Evolutionary conservation across 2,329 filamentous ascomycete species (phyloP).

Genomic region (Byssochlamys sp.): DNA sequence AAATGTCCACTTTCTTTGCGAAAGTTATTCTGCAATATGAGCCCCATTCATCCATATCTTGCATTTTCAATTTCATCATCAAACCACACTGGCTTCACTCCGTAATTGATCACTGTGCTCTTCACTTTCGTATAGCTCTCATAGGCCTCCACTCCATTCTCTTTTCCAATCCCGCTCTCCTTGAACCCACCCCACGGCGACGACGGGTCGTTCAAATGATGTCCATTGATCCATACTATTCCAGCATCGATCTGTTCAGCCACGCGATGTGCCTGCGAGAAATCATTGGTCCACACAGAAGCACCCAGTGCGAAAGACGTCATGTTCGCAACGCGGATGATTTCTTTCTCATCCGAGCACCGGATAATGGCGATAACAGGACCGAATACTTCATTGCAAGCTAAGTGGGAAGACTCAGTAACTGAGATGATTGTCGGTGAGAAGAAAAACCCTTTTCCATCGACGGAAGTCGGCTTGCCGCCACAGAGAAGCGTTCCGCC

Average conservation of each 20-base stretch:
- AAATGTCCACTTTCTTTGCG: too few relatives aligned
- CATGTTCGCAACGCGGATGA: conserved; percentile 40
- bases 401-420: conserved; percentile 14
- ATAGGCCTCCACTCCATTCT: conserved; percentile 60
- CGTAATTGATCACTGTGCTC: conserved; percentile 51
- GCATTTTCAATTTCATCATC: conserved; percentile 48
- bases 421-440: conserved; percentile 39
- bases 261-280: conserved; percentile 40
- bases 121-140: conserved; percentile 45
- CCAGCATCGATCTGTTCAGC: conserved; percentile 40
- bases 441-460: conserved; percentile 44
- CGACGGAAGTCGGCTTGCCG: conserved; percentile 43
- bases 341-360: conserved; percentile 40
- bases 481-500: conserved; percentile 38
- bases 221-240: conserved; percentile 43
- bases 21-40: too few relatives aligned
- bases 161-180: conserved; percentile 59
- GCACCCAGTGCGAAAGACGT: conserved; percentile 43
- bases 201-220: conserved; percentile 63
- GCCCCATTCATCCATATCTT: conserved; percentile 45
- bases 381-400: conserved; percentile 40
- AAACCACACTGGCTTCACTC: conserved; percentile 59
- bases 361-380: conserved; percentile 42
- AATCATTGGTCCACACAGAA: conserved; percentile 43
- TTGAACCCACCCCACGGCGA: conserved; percentile 61